Evolutionary conservation across 2,329 filamentous ascomycete genomes (phyloP), one percentile per base, ranked within the genome.

Genomic region (Fusarium nanum): DNA sequence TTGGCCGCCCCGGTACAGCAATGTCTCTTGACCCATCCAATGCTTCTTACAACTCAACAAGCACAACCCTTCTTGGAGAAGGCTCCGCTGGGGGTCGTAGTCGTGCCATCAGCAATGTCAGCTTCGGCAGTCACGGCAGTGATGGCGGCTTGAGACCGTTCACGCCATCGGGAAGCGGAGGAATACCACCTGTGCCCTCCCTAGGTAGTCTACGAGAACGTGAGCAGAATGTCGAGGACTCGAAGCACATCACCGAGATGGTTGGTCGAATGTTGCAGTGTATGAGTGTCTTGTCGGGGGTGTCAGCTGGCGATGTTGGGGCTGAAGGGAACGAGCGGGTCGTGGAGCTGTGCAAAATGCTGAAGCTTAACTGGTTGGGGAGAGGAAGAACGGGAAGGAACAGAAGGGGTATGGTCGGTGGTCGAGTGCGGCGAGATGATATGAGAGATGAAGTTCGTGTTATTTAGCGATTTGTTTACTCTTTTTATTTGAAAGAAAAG

Each of bases 301-400:
- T 86, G 1, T 63, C 55, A 12, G 66, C 65, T 1, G 88, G 87
- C 12, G 78, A 75, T 49, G 89, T 84, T 1, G 87, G 88, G 22
- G 93, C 97, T 69, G 89, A 91, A 40, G 86, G 88, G 3, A 93
- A 95, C 77, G 87, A 86, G 60, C 93, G 91, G 80, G 92, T 98
- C 75, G 92, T 95, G 67, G 88, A 94, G 75, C 83, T 99, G 67
- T 93, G 92, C 60, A 91, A 93, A 76, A 90, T 96, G 73, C 83
- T 99, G 66, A 99, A 98, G 81, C 89, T 98, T 75, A 99, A 99
- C 79, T 99, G 96, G 96, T 86, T 99, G 3, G 95, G 95, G 0
- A 86, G 96, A 48, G 95, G 95, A 0, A 84, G 96, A 37, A 98
- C 94, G 6, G 96, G 96, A 0, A 86, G 96, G 68, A 97, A 98